Base-by-base conservation (phyloP, 352 stramenopile species). In the Bremia lactucae region DNA sequence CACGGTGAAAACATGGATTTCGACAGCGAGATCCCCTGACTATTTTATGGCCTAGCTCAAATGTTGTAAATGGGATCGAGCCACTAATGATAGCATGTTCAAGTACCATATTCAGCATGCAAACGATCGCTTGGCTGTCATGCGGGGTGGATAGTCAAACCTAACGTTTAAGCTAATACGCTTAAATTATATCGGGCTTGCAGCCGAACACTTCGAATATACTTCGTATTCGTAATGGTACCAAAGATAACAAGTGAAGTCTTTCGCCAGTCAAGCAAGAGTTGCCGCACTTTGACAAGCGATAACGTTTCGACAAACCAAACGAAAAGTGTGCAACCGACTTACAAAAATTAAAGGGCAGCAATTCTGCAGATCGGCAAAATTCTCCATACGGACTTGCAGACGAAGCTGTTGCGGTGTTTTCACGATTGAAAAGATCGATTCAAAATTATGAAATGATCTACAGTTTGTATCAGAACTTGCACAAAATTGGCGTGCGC, bases 61-160 rank as follows among this genome's bases (percentile, higher is more conserved):
- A 82, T 33, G 60, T 91, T 34, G 62, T 73, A 84, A 74, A 3
- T 94, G 81, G 81, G 76, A 87, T 24, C 61, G 67, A 15, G 54
- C 75, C 6, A 72, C 71, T 26, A 72, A 89, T 39, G 39, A 66
- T 1, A 55, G 55, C 0, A 58, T 88, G 20, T 62, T 52, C 0
- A 84, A 75, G 46, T 90, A 90, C 51, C 73, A 88, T 24, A 66
- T 94, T 29, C 81, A 94, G 49, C 91, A 83, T 35, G 60, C 64
- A 0, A 89, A 87, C 52, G 87, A 91, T 36, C 65, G 74, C 3
- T 49, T 91, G 16, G 66, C 78, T 4, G 71, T 76, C 5, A 82
- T 88, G 55, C 91, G 81, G 81, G n/a, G n/a, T 79, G 68, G 68
- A 88, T 60, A 18, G 56, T 78, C 0, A 87, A 83, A 36, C 58